Conservation (phyloP, 2,329 filamentous ascomycete genomes). For the Cercospora beticola region DNA sequence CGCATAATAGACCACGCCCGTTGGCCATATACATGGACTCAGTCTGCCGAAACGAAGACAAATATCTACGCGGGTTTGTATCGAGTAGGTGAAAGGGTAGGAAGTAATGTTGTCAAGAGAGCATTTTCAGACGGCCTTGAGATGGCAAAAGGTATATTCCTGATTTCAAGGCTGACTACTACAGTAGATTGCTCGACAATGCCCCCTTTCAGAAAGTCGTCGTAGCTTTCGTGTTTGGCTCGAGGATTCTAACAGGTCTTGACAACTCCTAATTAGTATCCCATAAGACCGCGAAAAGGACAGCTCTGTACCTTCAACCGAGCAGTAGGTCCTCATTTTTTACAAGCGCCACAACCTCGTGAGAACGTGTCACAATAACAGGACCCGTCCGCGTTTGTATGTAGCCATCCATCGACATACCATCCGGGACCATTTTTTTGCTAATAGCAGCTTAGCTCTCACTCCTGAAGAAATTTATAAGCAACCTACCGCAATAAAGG, state of each 20-base stretch:
- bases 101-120: too few relatives aligned
- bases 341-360: not conserved
- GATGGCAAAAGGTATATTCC: too few relatives aligned
- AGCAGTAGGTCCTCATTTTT: not conserved
- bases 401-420: not conserved
- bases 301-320: not conserved
- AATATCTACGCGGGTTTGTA: too few relatives aligned
- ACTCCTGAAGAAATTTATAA: not conserved
- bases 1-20: too few relatives aligned
- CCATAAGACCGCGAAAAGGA: not conserved
- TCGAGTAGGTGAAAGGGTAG: too few relatives aligned
- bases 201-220: not conserved
- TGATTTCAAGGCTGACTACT: not conserved
- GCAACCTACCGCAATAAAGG: not conserved
- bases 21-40: too few relatives aligned
- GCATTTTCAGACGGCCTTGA: too few relatives aligned
- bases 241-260: not conserved
- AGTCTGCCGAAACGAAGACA: too few relatives aligned
- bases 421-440: not conserved
- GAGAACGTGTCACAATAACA: not conserved
- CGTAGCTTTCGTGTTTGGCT: not conserved
- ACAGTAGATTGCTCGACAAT: not conserved
- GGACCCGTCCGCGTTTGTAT: not conserved
- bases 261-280: not conserved
- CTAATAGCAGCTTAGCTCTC: not conserved